These are phyloP conservation scores for Penicillium nordicum DNA, from an alignment of 2,329 filamentous ascomycete species.

Conservation along the genomic window DNA sequence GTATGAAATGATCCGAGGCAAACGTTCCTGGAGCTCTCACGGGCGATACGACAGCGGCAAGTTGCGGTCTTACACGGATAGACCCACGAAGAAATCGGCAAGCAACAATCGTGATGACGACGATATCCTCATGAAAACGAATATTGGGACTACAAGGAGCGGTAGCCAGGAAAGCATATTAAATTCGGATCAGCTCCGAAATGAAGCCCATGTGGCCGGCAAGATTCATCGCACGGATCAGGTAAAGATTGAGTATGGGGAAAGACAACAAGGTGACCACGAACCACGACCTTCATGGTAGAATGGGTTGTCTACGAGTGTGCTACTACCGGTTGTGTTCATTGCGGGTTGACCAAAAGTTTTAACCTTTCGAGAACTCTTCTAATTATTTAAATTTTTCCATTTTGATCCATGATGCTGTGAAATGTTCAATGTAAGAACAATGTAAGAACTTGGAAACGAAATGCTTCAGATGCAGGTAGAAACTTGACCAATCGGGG, in stretches of 20 bases:
- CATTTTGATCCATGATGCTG: neutral
- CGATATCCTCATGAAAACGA: neutral
- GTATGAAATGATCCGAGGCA: slow-evolving; percentile 26
- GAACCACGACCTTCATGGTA: neutral
- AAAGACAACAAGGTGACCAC: neutral
- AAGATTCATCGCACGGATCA: slow-evolving; percentile 21
- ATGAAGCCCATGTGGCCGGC: slow-evolving; percentile 5
- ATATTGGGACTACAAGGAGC: neutral
- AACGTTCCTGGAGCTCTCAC: slow-evolving; percentile 17
- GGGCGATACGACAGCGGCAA: neutral
- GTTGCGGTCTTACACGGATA: neutral
- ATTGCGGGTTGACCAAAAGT: neutral
- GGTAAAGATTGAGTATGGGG: slow-evolving; percentile 22
- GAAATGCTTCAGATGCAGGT: neutral
- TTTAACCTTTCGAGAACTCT: neutral
- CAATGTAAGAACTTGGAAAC: neutral
- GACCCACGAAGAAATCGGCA: neutral
- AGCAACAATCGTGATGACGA: neutral
- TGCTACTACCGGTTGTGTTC: neutral
- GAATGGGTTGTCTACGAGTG: neutral
- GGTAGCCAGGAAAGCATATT: slow-evolving; percentile 22
- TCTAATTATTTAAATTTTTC: neutral
- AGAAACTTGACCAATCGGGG: neutral
- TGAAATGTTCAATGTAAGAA: neutral
- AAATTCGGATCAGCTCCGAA: neutral